Conservation (phyloP, 805 yeast species). For the Ogataea salicorniae region DNA sequence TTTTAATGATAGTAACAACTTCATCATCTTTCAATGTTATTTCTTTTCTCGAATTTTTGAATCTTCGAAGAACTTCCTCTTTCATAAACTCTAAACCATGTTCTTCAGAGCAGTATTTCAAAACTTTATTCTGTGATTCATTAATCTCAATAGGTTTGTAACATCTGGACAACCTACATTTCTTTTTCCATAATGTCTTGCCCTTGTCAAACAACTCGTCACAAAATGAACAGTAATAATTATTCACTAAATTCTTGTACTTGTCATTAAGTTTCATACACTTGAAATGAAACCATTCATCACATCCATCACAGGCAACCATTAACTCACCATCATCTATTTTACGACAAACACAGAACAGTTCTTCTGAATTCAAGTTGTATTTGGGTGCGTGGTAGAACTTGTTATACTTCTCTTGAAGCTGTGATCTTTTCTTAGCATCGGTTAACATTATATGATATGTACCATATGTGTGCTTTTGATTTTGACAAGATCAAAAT, state of each 20-base stretch:
- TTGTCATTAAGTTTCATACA: slow-evolving; percentile 59
- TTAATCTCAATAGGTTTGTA: slow-evolving; percentile 42
- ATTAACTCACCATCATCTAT: slow-evolving; percentile 78
- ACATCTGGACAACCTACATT: slow-evolving; percentile 63
- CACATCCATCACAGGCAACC: slow-evolving; percentile 96
- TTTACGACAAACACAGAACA: slow-evolving; percentile 72
- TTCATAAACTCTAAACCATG: slow-evolving; percentile 56
- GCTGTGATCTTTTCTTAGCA: slow-evolving; percentile 11
- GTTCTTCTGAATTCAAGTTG: slow-evolving; percentile 50
- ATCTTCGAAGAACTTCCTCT: slow-evolving; percentile 20
- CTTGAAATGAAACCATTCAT: slow-evolving; percentile 87
- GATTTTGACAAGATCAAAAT: no score
- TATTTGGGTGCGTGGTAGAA: slow-evolving; percentile 33
- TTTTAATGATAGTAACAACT: slow-evolving; percentile 13
- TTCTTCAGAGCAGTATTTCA: slow-evolving; percentile 70
- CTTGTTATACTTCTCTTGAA: slow-evolving; percentile 26
- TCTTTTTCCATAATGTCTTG: slow-evolving; percentile 63
- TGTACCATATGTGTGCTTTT: not conserved
- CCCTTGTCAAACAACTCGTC: slow-evolving; percentile 42
- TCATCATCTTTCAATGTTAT: slow-evolving; percentile 8
- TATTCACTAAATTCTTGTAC: slow-evolving; percentile 51
- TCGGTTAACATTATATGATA: not conserved
- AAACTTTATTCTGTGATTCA: slow-evolving; percentile 26
- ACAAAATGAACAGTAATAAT: slow-evolving; percentile 73
- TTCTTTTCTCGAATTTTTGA: slow-evolving; percentile 8